Evolutionary conservation across 2,329 filamentous ascomycete species (phyloP), one percentile per base, ranked within the genome.

Genomic region (Clarireedia monteithiana): DNA sequence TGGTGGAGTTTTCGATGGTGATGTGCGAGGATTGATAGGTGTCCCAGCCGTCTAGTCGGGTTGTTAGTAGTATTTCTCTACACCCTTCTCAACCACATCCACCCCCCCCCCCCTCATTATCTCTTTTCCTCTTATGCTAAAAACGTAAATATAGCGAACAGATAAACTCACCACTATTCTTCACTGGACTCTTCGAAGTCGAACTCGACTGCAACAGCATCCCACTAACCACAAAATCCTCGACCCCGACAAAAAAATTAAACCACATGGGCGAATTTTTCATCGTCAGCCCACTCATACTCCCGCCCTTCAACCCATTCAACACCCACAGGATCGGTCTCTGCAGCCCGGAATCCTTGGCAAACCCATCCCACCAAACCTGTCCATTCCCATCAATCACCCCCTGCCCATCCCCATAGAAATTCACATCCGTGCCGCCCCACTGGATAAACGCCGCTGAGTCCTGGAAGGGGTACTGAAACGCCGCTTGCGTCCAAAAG

Each of bases 1-100:
- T 53, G 6, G 51, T 53, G 6, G 51, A 53, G n/a, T 53, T 53
- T 40, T 53, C 42, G n/a, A 53, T 48, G 12, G 51, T 53, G 9
- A 53, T 48, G 7, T 53, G 51, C 1, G 51, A 53, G 30, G 51
- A 53, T 7, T 27, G 51, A 24, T 53, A 53, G 24, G 51, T 53
- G n/a, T 53, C 51, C 51, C 51, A 53, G 20, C 51, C 51, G 9
- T 53, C 51, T 53, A 17, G 15, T 30, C 17, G 6, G 39, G 5
- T 9, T 20, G 27, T 30, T 30, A 30, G 27, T 4, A 4, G 27
- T 4, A 30, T 30, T 30, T 30, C 7, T 30, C 4, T 30, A 30
- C 26, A 27, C 4, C 26, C 26, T 7, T 27, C 7, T 27, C 27
- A 7, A 7, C 27, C 27, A 20, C 27, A 9, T 30, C 27, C 27